Percentiles rank a stretch among this genome's conserved stretches.
Conservation (phyloP, 306 rosid species). For the Canavalia ensiformis region DNA sequence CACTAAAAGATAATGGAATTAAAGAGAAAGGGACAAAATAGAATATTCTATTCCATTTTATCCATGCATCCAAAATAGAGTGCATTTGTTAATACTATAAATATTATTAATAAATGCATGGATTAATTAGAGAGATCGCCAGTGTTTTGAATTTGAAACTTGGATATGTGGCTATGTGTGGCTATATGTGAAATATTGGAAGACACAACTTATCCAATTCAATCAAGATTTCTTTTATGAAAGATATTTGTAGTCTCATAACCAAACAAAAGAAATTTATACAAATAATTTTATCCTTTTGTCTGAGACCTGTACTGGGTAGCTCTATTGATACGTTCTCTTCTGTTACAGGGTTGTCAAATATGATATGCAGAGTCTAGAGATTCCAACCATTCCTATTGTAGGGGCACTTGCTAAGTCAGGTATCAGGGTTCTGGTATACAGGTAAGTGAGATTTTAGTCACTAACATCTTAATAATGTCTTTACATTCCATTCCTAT, state of each 20-base stretch:
- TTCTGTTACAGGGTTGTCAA: constrained; percentile 40
- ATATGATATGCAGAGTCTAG: constrained; percentile 53
- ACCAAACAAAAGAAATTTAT: no score
- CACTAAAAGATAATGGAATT: no score
- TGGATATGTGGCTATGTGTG: no score
- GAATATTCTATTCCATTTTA: not conserved
- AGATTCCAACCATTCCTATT: constrained; percentile 53
- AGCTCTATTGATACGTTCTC: not conserved
- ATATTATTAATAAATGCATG: no score
- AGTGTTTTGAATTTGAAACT: no score
- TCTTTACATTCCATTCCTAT: not conserved
- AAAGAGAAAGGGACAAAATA: no score
- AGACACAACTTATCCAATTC: no score
- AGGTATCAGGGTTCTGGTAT: constrained; percentile 61
- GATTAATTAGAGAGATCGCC: no score
- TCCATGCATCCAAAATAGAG: not conserved
- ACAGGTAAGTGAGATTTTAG: constrained; percentile 42
- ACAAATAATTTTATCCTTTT: not conserved
- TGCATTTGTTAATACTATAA: not conserved
- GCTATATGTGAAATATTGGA: no score
- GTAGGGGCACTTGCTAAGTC: constrained; percentile 56
- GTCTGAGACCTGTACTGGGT: not conserved
- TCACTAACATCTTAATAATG: not conserved
- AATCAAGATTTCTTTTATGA: no score
- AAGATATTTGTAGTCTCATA: no score